Base-by-base conservation (phyloP, 1,284 basidiomycete species). In the Tremellales sp. region DNA sequence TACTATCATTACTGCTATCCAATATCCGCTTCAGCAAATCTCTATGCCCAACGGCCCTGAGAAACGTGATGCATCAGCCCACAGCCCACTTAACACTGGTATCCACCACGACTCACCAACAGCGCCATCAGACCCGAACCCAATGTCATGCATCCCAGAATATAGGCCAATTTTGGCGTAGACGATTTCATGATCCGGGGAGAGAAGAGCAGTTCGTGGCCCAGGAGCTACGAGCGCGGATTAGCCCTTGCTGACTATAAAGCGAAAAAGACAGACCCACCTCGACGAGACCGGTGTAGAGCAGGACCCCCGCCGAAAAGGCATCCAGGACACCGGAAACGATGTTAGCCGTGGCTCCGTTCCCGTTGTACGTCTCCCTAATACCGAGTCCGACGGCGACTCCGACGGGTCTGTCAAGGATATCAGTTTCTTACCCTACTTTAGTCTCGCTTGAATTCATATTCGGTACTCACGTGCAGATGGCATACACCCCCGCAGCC, bases 161-260 rank as follows among this genome's bases (percentile, higher is more conserved):
- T 82, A 58, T 85, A 92, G 2, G 76, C 72, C 26, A 93, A 70
- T 67, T 81, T 82, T 24, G 66, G 60, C 46, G 80, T 81, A 18
- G 81, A 81, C 18, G 78, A 80, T 43, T 79, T 77, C 68, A 84
- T 81, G 84, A 92, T 90, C 45, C 85, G 79, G 48, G 82, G 81
- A 75, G 82, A 90, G 72, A 94, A 89, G 40, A 95, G 68, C 72
- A 97, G 92, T 63, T 94, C 91, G 66, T 94, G 91, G 0, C 89
- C 91, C 40, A 97, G 78, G 1, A 94, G 78, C 82, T 94, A 93
- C 90, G 24, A 93, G 76, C 43, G 63, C 53, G 53, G 34, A 18
- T 13, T 31, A 44, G 24, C 7, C 9, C 14, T 18, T 13, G 12
- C 14, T 31, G 24, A 8, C 19, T 13, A 12, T 39, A 33, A 28